Evolutionary conservation across 2,329 filamentous ascomycete species (phyloP).

Genomic region (Ceratocystis albifundus): DNA sequence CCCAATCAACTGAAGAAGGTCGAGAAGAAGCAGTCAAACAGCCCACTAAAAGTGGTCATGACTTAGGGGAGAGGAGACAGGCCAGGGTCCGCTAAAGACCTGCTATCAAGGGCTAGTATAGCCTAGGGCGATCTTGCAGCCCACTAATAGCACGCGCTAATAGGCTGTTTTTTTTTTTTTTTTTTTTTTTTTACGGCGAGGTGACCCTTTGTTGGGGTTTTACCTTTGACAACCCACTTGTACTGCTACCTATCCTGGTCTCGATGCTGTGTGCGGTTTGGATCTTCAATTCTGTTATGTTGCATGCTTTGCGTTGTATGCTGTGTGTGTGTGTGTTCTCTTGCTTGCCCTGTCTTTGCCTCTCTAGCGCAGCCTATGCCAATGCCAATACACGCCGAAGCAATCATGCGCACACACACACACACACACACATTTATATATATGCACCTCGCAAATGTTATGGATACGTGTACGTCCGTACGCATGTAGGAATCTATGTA

Average conservation of each 20-base stretch:
- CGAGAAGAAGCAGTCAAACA: conserved; percentile 1
- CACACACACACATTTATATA: too few relatives aligned
- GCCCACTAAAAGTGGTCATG: background rate
- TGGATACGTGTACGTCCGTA: background rate
- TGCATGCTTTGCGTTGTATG: background rate
- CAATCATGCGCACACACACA: too few relatives aligned
- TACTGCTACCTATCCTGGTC: background rate
- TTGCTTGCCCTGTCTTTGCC: too few relatives aligned
- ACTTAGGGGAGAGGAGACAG: background rate
- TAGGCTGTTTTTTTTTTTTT: background rate
- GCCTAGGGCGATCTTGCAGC: background rate
- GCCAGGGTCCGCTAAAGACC: background rate
- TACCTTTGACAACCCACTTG: background rate
- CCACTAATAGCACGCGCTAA: background rate
- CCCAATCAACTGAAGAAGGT: background rate
- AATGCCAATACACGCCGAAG: too few relatives aligned
- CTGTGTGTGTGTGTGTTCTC: too few relatives aligned
- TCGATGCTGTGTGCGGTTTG: too few relatives aligned
- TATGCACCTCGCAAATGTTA: too few relatives aligned
- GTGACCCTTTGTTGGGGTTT: background rate
- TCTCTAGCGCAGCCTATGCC: too few relatives aligned
- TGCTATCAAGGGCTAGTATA: background rate
- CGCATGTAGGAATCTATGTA: background rate
- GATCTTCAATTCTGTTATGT: background rate
- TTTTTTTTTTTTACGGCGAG: too few relatives aligned